Evolutionary conservation across 1,139 yeast genomes (phyloP).

Genomic region (Yamadazyma sp.): DNA sequence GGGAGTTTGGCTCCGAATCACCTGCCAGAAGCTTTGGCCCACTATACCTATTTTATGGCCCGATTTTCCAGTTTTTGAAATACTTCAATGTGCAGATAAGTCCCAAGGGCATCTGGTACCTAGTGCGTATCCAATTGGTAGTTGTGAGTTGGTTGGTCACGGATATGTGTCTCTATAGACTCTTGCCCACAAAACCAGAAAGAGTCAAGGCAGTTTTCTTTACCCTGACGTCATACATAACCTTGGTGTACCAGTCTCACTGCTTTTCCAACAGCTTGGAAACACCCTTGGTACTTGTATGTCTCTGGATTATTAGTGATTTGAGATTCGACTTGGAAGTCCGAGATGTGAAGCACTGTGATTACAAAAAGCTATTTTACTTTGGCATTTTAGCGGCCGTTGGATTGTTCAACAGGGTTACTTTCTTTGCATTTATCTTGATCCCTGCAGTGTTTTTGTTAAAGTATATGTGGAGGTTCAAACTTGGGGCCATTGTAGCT

Average conservation of each 20-base stretch:
- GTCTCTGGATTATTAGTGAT: constrained; percentile 52
- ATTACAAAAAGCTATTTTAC: constrained; percentile 22
- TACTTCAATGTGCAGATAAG: constrained; percentile 22
- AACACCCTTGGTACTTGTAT: constrained; percentile 61
- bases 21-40: constrained; percentile 81
- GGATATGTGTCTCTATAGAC: constrained; percentile 49
- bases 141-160: constrained; percentile 57
- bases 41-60: constrained; percentile 67
- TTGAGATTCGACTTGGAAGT: constrained; percentile 31
- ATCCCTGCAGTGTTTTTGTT: constrained; percentile 53
- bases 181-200: constrained; percentile 61
- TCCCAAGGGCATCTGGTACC: constrained; percentile 54
- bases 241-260: constrained; percentile 81
- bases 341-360: constrained; percentile 2
- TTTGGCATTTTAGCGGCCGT: constrained; percentile 58
- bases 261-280: constrained; percentile 88
- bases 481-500: constrained; percentile 22
- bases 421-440: constrained; percentile 73
- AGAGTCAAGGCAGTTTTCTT: constrained; percentile 64
- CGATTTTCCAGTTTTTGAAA: constrained; percentile 45
- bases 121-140: constrained; percentile 58
- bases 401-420: constrained; percentile 82
- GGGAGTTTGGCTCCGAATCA: constrained; percentile 69
- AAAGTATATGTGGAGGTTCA: constrained; percentile 33
- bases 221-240: constrained; percentile 73